Base-by-base conservation (phyloP, 148 eudicot genomes). In the Silene latifolia region DNA sequence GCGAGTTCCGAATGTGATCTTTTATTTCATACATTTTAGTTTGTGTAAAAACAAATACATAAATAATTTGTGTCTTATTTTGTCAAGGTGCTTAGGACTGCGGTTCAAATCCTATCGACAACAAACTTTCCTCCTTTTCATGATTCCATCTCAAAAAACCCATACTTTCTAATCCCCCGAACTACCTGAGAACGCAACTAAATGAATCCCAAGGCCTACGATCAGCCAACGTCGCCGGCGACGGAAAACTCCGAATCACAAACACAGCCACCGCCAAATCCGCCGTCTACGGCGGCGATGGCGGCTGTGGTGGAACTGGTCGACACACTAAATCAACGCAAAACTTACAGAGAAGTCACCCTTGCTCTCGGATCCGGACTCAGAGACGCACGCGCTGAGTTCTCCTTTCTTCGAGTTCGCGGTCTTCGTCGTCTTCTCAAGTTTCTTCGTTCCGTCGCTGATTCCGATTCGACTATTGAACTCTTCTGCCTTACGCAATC, bases 361-460 rank as follows among this genome's bases (percentile, higher is more conserved):
- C 89, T 91, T 7, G 97, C 93, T 0, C 91, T 92, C 39, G 85
- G 96, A n/a, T 90, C 89, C 18, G 97, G 97, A 0, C 93, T 94
- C 66, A 80, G 89, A 64, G 96, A 94, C 32, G 88, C 88, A 0
- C 88, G 88, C 9, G 90, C 98, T 67, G 97, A 92, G 67, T 94
- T 91, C 85, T 91, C 98, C 0, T 94, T 92, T 71, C 90, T 94
- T 68, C 88, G 96, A 14, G 76, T 86, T 27, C 87, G 89, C 17
- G 97, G 97, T n/a, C 92, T 94, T 44, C 91, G 90, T 63, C 82
- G 83, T 71, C 83, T 91, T 66, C 96, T 94, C 89, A 94, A 94
- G 62, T 94, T 94, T 78, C 91, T 93, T 79, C 82, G 86, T 39
- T 93, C 91, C 15, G 89, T 93, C 13, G 92, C 97, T 42, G 84